Evolutionary conservation across 345 rosid species (phyloP).

Genomic region (Alliaria petiolata): DNA sequence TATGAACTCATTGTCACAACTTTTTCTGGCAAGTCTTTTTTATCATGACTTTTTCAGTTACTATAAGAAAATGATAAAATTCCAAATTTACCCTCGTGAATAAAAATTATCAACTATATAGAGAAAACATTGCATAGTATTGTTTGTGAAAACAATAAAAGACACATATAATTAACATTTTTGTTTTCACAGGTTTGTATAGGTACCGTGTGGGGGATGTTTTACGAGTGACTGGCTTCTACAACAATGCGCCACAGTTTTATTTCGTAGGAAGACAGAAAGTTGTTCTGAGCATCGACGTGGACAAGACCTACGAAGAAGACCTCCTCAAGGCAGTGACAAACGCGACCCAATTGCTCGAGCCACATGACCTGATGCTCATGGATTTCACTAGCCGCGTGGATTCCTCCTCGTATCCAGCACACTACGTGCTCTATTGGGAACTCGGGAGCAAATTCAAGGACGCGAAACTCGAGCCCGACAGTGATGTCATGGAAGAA

Average conservation of each 20-base stretch:
- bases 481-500: conserved; percentile 46
- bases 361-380: conserved; percentile 59
- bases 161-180: too few species aligned
- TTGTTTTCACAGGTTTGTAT: conserved; percentile 76
- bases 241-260: conserved; percentile 75
- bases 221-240: conserved; percentile 64
- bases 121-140: not conserved
- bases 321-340: conserved; percentile 75
- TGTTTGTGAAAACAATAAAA: not conserved
- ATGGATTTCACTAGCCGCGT: conserved; percentile 80
- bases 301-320: conserved; percentile 85
- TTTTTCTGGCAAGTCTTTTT: conserved; percentile 65
- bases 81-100: not conserved
- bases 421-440: conserved; percentile 88
- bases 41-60: too few species aligned
- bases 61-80: too few species aligned
- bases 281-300: conserved; percentile 72
- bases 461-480: conserved; percentile 30
- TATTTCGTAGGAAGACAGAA: conserved; percentile 66
- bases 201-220: conserved; percentile 85
- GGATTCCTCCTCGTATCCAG: conserved; percentile 64
- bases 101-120: too few species aligned
- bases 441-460: conserved; percentile 46
- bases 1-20: conserved; percentile 80
- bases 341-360: conserved; percentile 45